Percentiles rank a stretch among this genome's conserved stretches.
These are phyloP conservation scores for Solanum clarkiae DNA, from an alignment of 257 asterid species.

Conservation along the genomic window DNA sequence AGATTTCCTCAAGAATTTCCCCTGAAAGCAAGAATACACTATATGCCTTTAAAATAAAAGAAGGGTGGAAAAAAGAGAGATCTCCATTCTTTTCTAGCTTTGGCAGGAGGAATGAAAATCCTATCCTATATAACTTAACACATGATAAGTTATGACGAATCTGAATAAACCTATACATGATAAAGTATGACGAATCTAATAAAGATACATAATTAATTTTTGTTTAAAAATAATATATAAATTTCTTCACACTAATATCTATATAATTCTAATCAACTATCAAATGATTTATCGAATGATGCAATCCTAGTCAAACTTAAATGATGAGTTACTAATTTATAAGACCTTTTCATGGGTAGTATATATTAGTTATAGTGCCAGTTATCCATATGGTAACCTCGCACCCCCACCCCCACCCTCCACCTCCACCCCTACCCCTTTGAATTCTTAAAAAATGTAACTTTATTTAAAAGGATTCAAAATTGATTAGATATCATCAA, in stretches of 20 bases:
- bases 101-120: background rate
- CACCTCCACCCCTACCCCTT: too few relatives aligned
- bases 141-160: too few relatives aligned
- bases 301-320: background rate
- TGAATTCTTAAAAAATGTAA: too few relatives aligned
- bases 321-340: background rate
- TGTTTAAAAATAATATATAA: background rate
- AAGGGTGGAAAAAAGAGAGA: background rate
- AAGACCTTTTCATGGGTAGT: background rate
- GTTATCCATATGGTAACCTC: too few relatives aligned
- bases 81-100: background rate
- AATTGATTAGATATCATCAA: background rate
- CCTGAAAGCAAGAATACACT: background rate
- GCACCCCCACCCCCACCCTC: too few relatives aligned
- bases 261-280: background rate
- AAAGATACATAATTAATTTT: background rate
- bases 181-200: background rate
- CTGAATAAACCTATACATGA: background rate
- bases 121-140: background rate
- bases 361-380: background rate
- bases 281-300: background rate
- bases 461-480: background rate
- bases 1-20: background rate
- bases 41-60: background rate
- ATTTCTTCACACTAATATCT: background rate